These are phyloP conservation scores for Akanthomyces dipterigenus DNA, from an alignment of 2,329 filamentous ascomycete genomes.

Conservation along the genomic window DNA sequence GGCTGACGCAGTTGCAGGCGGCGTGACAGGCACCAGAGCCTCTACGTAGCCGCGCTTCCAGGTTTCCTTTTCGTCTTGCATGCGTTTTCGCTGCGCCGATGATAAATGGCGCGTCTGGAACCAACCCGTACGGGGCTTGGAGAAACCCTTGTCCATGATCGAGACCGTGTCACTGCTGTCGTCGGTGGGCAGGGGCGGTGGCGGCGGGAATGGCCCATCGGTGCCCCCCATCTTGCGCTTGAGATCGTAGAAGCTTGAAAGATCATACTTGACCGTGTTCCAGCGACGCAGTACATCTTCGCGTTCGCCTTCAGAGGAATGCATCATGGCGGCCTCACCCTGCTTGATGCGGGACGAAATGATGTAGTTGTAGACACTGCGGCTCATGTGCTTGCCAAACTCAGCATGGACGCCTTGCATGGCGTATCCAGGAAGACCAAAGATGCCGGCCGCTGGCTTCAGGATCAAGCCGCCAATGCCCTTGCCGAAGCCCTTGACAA, in stretches of 20 bases:
- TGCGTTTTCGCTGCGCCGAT: conserved; percentile 44
- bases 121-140: conserved; percentile 38
- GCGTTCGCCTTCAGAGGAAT: conserved; percentile 50
- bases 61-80: conserved; percentile 40
- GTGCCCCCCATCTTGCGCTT: conserved; percentile 33
- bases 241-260: conserved; percentile 52
- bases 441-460: conserved; percentile 72
- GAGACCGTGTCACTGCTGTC: conserved; percentile 3
- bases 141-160: conserved; percentile 17
- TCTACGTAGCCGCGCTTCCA: conserved; percentile 32
- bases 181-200: background rate
- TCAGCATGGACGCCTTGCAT: conserved; percentile 79
- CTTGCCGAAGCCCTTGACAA: conserved; percentile 74
- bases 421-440: conserved; percentile 70
- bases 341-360: conserved; percentile 69
- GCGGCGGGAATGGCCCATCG: conserved; percentile 7
- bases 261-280: conserved; percentile 52
- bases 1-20: background rate
- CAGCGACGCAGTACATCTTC: conserved; percentile 59
- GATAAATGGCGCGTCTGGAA: conserved; percentile 40
- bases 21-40: conserved; percentile 11
- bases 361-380: conserved; percentile 71
- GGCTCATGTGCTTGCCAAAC: conserved; percentile 62
- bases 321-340: conserved; percentile 59
- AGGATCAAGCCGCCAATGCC: conserved; percentile 75